Conservation (phyloP, 2,329 filamentous ascomycete species). For the Pyricularia sp. region DNA sequence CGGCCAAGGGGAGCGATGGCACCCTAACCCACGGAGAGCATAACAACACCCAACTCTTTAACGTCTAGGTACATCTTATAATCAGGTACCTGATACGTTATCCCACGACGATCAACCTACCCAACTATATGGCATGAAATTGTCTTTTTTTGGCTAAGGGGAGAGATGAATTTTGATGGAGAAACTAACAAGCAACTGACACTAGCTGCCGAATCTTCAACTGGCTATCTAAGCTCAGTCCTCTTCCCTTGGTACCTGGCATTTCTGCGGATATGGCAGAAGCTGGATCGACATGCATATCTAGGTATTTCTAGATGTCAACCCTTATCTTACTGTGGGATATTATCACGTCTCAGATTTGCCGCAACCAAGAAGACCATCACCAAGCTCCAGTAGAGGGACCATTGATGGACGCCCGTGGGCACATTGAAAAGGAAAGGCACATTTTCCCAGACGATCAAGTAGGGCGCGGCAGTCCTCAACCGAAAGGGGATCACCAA, state of each 20-base stretch:
- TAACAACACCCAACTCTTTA: no score
- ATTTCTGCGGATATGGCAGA: background rate
- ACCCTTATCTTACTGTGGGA: background rate
- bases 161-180: no score
- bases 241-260: no score
- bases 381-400: conserved; percentile 47
- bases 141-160: no score
- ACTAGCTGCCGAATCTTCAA: no score
- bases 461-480: conserved; percentile 53
- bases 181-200: no score
- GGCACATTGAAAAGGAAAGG: conserved; percentile 75
- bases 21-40: background rate
- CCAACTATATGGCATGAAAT: no score
- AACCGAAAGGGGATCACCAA: conserved; percentile 58
- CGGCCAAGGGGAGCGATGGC: background rate
- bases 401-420: conserved; percentile 64
- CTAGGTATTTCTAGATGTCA: no score
- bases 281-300: background rate
- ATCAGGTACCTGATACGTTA: no score
- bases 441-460: conserved; percentile 45
- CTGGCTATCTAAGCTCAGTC: no score
- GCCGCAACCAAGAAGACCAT: background rate
- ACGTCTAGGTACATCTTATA: no score
- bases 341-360: background rate
- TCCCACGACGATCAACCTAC: no score